Evolutionary conservation across 495 filamentous ascomycete genomes (phyloP), one percentile per base, ranked within the genome.

Genomic region (Jackrogersella multiformis): DNA sequence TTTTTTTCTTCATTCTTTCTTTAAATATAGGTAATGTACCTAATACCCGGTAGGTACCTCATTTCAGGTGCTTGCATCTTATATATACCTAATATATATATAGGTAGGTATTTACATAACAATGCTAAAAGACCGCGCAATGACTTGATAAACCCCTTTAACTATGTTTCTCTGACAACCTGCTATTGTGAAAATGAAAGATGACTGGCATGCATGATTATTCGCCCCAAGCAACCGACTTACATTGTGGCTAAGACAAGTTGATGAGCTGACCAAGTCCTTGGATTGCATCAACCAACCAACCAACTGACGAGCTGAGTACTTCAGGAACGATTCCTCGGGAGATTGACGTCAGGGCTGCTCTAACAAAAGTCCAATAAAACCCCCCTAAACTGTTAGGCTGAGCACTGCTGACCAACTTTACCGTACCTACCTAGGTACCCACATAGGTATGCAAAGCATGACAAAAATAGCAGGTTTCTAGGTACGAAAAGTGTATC

Each of bases 221-320:
- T 30, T n/a, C 24, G 23, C 44, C 9, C 9, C 20, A 23, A 12
- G 20, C 7, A 24, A 18, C 20, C 41, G 41, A 28, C 23, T 12
- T 34, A 18, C 48, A 2, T 52, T n/a, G 48, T 52, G 46, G 46
- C 46, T 51, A 26, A 51, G 46, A 28, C 46, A 18, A 28, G 46
- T 34, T 51, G 39, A 42, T 42, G 15, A 42, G 39, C 39, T 20
- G 39, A 20, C 39, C 39, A 2, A 18, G 9, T 20, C n/a, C 46
- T 6, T 51, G 24, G 26, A 51, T 32, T 51, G 5, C 16, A 12
- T 52, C 48, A 35, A 35, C 48, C 48, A 52, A 52, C 48, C 48
- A 52, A 9, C 10, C 8, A 6, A 30, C n/a, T n/a, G n/a, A n/a
- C 18, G 24, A 51, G 46, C 16, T 52, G 15, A 52, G 48, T 20